These are phyloP conservation scores for Tolypocladium paradoxum DNA, from an alignment of 2,329 filamentous ascomycete species.

Conservation along the genomic window DNA sequence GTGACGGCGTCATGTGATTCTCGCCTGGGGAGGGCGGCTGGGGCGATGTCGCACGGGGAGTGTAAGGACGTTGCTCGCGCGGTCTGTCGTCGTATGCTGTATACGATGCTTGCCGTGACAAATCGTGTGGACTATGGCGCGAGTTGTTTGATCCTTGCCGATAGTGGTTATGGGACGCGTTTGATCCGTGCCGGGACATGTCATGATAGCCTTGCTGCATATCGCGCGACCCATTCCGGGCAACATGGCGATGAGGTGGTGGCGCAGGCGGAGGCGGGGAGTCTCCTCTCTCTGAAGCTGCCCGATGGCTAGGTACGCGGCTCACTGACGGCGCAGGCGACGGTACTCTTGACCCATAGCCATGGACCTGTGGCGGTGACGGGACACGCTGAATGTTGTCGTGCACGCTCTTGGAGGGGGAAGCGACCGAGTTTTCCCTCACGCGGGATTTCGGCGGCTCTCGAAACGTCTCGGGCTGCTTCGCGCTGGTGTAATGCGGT, in stretches of 20 bases:
- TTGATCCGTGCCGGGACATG: constrained; percentile 23
- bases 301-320: constrained; percentile 12
- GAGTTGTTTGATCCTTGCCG: constrained; percentile 25
- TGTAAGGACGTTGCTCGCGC: constrained; percentile 28
- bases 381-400: constrained; percentile 8
- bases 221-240: constrained; percentile 12
- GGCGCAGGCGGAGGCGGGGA: constrained; percentile 73
- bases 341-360: constrained; percentile 20
- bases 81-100: constrained; percentile 28
- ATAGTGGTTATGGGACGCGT: constrained; percentile 21
- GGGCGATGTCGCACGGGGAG: constrained; percentile 50
- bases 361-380: constrained; percentile 13
- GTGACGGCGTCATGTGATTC: constrained; percentile 73
- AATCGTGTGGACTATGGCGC: constrained; percentile 15
- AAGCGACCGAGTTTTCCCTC: constrained; percentile 11
- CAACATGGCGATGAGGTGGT: constrained; percentile 66
- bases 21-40: constrained; percentile 56
- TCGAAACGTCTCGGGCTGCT: constrained; percentile 47
- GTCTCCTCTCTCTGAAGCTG: constrained; percentile 28
- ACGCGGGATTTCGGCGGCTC: constrained; percentile 24
- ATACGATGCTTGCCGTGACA: constrained; percentile 28
- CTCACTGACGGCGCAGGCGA: constrained; percentile 12
- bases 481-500: constrained; percentile 53
- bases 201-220: constrained; percentile 4
- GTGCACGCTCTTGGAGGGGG: constrained; percentile 15